phyloP scores from a whole-genome alignment of 148 eudicot genomes.

The Camellia lanceoleosa region DNA sequence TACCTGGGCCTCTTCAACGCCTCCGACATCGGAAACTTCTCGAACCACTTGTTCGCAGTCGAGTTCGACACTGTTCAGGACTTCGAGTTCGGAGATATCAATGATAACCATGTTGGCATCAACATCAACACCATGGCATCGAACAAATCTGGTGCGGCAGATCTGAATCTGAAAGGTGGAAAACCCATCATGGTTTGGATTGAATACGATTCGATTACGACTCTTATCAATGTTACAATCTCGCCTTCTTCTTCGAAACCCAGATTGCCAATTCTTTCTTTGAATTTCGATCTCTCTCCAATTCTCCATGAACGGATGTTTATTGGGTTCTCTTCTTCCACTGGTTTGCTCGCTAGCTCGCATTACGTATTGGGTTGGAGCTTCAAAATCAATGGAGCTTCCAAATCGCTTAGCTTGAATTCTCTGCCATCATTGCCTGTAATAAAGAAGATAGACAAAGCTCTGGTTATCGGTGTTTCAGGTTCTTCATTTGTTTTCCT shows the following conservation, averaged over 20 bases:
- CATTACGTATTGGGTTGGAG: slow-evolving; percentile 44
- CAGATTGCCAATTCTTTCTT: slow-evolving; percentile 20
- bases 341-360: slow-evolving; percentile 26
- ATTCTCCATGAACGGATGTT: slow-evolving; percentile 19
- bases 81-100: slow-evolving; percentile 30
- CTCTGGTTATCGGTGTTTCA: background rate
- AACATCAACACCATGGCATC: slow-evolving; percentile 37
- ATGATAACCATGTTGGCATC: slow-evolving; percentile 44
- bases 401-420: slow-evolving; percentile 18
- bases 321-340: slow-evolving; percentile 39
- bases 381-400: slow-evolving; percentile 30
- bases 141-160: slow-evolving; percentile 18
- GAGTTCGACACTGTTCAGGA: slow-evolving; percentile 41
- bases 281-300: slow-evolving; percentile 22
- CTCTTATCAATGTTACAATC: slow-evolving; percentile 23
- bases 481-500: background rate
- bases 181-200: slow-evolving; percentile 31
- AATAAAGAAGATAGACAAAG: slow-evolving; percentile 1
- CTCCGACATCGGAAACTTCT: slow-evolving; percentile 14
- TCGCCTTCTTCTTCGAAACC: slow-evolving; percentile 25
- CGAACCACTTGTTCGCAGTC: slow-evolving; percentile 41
- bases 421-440: slow-evolving; percentile 18
- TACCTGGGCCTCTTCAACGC: slow-evolving; percentile 35
- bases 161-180: slow-evolving; percentile 25
- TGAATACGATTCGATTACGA: slow-evolving; percentile 26